Conservation (phyloP, 2,329 filamentous ascomycete species). For the Fusarium globosum region DNA sequence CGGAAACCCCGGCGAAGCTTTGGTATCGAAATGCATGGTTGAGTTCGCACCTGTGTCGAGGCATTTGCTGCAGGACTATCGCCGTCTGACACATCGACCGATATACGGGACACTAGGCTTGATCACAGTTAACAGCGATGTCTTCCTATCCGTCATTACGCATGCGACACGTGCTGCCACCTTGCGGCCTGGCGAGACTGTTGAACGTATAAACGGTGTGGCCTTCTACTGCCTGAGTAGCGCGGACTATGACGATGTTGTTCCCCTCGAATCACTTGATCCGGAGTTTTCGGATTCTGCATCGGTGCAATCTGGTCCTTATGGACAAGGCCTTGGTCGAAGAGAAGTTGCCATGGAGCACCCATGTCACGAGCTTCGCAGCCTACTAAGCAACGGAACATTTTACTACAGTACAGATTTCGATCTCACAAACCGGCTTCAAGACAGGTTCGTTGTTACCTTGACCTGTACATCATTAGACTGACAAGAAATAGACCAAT, state of each 20-base stretch:
- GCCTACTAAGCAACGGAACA: conserved; percentile 89
- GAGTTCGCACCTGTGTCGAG: conserved; percentile 78
- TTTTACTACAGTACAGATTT: conserved; percentile 99
- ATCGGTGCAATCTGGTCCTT: conserved; percentile 54
- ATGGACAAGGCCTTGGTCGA: conserved; percentile 63
- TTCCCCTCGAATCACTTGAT: conserved; percentile 65
- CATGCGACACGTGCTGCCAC: conserved; percentile 81
- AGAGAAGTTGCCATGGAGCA: conserved; percentile 82
- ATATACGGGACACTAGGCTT: conserved; percentile 89
- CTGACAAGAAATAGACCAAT: conserved; percentile 65
- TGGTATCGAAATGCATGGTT: conserved; percentile 80
- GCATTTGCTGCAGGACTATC: conserved; percentile 79
- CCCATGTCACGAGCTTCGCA: conserved; percentile 90
- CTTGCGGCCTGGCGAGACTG: conserved; percentile 86
- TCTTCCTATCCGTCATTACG: conserved; percentile 92
- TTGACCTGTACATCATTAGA: background rate
- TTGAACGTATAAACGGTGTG: conserved; percentile 86
- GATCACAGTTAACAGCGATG: conserved; percentile 83
- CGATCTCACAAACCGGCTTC: conserved; percentile 91
- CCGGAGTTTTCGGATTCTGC: conserved; percentile 59
- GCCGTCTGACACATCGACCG: conserved; percentile 76
- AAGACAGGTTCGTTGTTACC: conserved; percentile 73
- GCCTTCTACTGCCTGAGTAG: conserved; percentile 95
- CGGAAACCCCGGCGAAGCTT: conserved; percentile 54
- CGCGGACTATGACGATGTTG: conserved; percentile 84